Evolutionary conservation across 2,329 filamentous ascomycete species (phyloP), one percentile per base, ranked within the genome.

Genomic region (Apiospora aurea): DNA sequence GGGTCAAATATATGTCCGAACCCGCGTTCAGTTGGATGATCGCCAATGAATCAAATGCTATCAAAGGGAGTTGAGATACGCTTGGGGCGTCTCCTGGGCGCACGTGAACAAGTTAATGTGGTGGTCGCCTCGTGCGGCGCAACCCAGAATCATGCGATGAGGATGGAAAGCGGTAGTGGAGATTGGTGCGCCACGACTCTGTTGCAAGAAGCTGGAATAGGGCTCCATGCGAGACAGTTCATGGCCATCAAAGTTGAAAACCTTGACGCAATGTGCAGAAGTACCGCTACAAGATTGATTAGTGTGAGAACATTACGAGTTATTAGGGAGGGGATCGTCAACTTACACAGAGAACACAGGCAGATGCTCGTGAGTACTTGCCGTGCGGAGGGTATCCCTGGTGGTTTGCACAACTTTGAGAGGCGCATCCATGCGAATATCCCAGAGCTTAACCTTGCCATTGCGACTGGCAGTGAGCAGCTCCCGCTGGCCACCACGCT

Each of bases 361-460:
- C 70, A 97, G 90, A 82, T 99, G 96, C 82, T 99, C 96, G 81
- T 99, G 96, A 57, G 96, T 95, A 80, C 93, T 96, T 72, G 97
- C 88, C 24, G 94, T 97, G 71, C 95, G 90, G 73, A 97, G 87
- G 11, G 92, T 93, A 77, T 95, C 91, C 73, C 88, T 91, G 3
- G 94, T 96, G 8, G 93, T 91, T 79, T 90, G 88, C 78, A 96
- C 92, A 2, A 90, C 90, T 73, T 91, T 91, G 69, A 97, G 86
- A 6, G 93, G 91, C 76, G 88, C 88, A 75, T 96, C 93, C 90
- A 94, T 94, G 68, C 96, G 90, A 69, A 99, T 94, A 81, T 99
- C 96, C 96, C 96, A 99, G 21, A 99, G 87, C 80, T 94, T 95
- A 75, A 99, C 93, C 79, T 96, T 96, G 73, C 96, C 96, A 78